Conservation (phyloP, 2,329 filamentous ascomycete species). For the Pyricularia grisea region DNA sequence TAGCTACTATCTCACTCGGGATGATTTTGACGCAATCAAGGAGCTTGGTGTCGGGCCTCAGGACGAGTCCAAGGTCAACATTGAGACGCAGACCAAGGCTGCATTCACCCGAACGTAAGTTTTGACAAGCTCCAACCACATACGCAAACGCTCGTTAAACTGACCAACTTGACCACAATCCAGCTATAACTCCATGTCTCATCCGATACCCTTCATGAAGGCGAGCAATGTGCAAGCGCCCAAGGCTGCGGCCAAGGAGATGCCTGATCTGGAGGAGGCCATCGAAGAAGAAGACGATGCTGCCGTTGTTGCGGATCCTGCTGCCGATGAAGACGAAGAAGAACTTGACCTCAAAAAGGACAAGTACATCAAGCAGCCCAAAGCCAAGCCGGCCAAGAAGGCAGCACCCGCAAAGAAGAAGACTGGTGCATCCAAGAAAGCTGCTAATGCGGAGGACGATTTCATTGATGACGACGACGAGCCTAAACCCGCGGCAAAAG, state of each 20-base stretch:
- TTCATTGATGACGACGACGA: constrained; percentile 32
- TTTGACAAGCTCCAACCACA: background rate
- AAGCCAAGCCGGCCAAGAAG: constrained; percentile 56
- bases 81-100: constrained; percentile 79
- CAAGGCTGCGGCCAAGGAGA: constrained; percentile 63
- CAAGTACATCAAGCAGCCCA: constrained; percentile 91
- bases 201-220: constrained; percentile 95
- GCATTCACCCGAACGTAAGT: constrained; percentile 82
- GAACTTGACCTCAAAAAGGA: constrained; percentile 84
- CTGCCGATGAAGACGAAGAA: constrained; percentile 60
- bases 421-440: constrained; percentile 21
- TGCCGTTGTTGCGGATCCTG: constrained; percentile 48
- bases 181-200: constrained; percentile 77
- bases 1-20: constrained; percentile 86
- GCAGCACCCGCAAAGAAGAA: constrained; percentile 13
- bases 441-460: constrained; percentile 28
- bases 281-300: constrained; percentile 88
- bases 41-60: constrained; percentile 86
- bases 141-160: background rate
- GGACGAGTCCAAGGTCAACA: constrained; percentile 62
- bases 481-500: constrained; percentile 34
- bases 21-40: constrained; percentile 88
- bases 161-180: background rate
- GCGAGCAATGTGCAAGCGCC: constrained; percentile 66
- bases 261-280: constrained; percentile 91